These are phyloP conservation scores for Pistacia atlantica DNA, from an alignment of 345 rosid genomes.

Conservation along the genomic window DNA sequence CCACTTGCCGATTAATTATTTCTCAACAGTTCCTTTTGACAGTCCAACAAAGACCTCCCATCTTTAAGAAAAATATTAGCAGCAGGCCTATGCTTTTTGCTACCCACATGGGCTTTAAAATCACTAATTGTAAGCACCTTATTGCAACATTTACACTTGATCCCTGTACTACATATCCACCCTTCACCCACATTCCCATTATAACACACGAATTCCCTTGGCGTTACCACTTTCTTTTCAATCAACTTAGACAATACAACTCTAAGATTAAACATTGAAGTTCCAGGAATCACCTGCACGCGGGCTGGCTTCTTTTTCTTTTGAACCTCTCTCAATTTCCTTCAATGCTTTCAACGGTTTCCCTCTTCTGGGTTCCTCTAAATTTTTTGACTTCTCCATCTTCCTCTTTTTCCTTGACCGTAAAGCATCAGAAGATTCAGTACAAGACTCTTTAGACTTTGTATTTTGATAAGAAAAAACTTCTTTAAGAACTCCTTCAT, in stretches of 20 bases:
- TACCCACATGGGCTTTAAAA: slow-evolving; percentile 29
- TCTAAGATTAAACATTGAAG: too few relatives aligned
- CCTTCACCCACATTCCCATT: slow-evolving; percentile 32
- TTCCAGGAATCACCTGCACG: too few relatives aligned
- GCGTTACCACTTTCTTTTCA: slow-evolving; percentile 33
- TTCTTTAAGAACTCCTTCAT: background rate
- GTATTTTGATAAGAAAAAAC: background rate
- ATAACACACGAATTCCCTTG: slow-evolving; percentile 38
- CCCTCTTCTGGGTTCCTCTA: background rate
- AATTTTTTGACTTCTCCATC: too few relatives aligned
- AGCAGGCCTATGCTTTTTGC: slow-evolving; percentile 27
- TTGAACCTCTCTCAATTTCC: background rate
- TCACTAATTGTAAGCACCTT: slow-evolving; percentile 26
- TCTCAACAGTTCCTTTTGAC: slow-evolving; percentile 35
- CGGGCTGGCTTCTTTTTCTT: too few relatives aligned
- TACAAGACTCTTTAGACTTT: background rate
- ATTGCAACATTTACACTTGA: slow-evolving; percentile 38
- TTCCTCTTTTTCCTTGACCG: background rate
- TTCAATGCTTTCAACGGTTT: background rate
- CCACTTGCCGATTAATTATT: slow-evolving; percentile 7
- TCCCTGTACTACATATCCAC: slow-evolving; percentile 42
- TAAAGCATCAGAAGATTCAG: background rate
- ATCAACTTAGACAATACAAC: slow-evolving; percentile 31
- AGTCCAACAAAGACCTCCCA: slow-evolving; percentile 48
- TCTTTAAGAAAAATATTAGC: slow-evolving; percentile 39